Conservation (phyloP, 1,284 basidiomycete genomes). For the Puccinia coronata region DNA sequence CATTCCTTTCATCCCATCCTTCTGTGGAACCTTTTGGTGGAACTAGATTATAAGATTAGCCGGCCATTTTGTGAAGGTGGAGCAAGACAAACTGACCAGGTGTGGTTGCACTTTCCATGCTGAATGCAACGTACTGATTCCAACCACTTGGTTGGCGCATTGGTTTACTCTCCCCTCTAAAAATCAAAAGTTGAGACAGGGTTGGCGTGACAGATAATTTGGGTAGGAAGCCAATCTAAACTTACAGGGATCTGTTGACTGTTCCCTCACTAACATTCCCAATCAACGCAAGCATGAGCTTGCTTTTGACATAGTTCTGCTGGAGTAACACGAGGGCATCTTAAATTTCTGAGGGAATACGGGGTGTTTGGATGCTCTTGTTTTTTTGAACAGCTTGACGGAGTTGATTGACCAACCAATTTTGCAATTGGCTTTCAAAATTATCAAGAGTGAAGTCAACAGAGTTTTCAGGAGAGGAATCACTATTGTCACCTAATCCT, state of each 20-base stretch:
- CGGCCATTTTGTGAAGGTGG: neutral
- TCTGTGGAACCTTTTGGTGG: neutral
- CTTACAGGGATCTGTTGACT: too few relatives aligned
- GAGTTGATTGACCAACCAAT: neutral
- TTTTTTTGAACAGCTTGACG: neutral
- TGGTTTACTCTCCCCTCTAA: neutral
- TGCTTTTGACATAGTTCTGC: neutral
- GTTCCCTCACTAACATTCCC: too few relatives aligned
- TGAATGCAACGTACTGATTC: neutral
- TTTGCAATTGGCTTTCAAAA: neutral
- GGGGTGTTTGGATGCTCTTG: neutral
- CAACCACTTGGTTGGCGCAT: neutral
- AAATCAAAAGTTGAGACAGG: neutral
- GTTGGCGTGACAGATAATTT: neutral
- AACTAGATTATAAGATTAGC: neutral
- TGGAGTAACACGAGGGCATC: neutral
- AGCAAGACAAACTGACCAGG: neutral
- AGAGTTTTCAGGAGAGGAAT: neutral
- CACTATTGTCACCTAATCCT: neutral
- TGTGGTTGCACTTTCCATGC: too few relatives aligned
- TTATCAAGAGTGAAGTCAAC: neutral
- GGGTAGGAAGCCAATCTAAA: neutral
- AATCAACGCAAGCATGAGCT: too few relatives aligned
- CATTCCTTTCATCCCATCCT: constrained; percentile 4
- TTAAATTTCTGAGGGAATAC: neutral